Percentiles rank a stretch among this genome's conserved stretches.
Evolutionary conservation across 139 green algal genomes (phyloP).

Genomic region (Coccomyxa sp.): DNA sequence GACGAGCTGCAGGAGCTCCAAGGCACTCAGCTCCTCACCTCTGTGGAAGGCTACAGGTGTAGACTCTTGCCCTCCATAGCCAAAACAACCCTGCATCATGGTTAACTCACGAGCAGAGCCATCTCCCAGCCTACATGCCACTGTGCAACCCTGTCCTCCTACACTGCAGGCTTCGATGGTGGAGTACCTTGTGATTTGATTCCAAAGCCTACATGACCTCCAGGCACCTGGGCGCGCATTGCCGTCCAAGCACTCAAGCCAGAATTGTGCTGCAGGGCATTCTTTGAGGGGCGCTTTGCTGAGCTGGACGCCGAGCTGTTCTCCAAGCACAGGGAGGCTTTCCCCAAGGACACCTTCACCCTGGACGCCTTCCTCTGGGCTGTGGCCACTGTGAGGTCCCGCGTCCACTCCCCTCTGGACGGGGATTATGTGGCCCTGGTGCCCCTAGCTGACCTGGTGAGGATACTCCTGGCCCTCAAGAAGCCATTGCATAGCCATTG

Average conservation of each 20-base stretch:
- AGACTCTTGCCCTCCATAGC: not conserved
- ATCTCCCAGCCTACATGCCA: no score
- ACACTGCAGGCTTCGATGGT: no score
- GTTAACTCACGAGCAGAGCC: no score
- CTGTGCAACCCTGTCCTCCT: no score
- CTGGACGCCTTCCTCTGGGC: constrained; percentile 72
- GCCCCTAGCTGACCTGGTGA: constrained; percentile 72
- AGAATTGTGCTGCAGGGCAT: constrained; percentile 40
- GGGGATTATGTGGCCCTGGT: constrained; percentile 65
- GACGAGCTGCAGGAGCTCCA: constrained; percentile 47
- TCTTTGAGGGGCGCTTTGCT: constrained; percentile 51
- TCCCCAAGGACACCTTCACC: constrained; percentile 50
- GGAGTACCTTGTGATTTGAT: no score
- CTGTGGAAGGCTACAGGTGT: constrained; percentile 34
- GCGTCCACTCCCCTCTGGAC: constrained; percentile 67
- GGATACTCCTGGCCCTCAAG: constrained; percentile 2
- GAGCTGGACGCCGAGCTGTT: constrained; percentile 53
- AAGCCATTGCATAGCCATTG: no score
- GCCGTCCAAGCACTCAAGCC: not conserved
- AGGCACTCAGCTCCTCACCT: constrained; percentile 66
- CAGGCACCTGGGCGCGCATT: not conserved
- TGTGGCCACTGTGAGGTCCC: constrained; percentile 64
- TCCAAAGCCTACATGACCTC: not conserved
- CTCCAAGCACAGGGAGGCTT: constrained; percentile 24
- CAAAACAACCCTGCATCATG: not conserved